Conservation (phyloP, 2,329 filamentous ascomycete species). For the Sphaceloma murrayae region DNA sequence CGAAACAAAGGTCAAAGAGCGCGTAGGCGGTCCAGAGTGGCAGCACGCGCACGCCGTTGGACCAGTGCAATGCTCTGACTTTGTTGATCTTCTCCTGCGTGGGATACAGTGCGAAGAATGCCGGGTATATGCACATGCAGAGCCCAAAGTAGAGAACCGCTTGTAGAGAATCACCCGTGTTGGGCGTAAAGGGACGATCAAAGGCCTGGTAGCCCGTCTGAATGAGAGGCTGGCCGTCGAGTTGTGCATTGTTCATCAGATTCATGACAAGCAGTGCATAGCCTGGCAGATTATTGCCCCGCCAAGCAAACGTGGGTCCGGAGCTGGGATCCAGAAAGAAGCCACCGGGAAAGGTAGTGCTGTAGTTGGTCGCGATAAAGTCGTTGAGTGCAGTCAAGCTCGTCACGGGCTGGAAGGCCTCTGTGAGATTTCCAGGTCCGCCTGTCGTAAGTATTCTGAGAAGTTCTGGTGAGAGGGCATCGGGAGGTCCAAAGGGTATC, state of each 20-base stretch:
- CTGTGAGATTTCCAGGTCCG: constrained; percentile 17
- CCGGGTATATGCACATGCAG: constrained; percentile 67
- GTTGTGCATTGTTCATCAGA: constrained; percentile 68
- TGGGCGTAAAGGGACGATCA: constrained; percentile 60
- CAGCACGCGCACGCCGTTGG: constrained; percentile 73
- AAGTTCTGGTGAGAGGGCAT: constrained; percentile 25
- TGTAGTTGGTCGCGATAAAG: constrained; percentile 53
- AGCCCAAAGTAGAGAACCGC: constrained; percentile 74
- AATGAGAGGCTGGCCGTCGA: constrained; percentile 60
- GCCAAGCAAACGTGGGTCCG: constrained; percentile 57
- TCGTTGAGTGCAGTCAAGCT: constrained; percentile 58
- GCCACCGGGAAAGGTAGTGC: constrained; percentile 64
- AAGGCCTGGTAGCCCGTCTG: constrained; percentile 64
- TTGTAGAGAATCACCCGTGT: constrained; percentile 63
- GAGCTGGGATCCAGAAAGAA: constrained; percentile 58
- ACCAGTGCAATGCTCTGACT: constrained; percentile 79
- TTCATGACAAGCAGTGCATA: constrained; percentile 71
- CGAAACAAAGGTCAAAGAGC: constrained; percentile 67
- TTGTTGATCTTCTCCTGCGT: constrained; percentile 72
- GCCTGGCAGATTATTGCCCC: constrained; percentile 54
- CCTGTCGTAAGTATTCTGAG: constrained; percentile 26
- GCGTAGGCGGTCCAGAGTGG: constrained; percentile 81
- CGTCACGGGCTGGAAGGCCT: constrained; percentile 46
- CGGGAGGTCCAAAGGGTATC: constrained; percentile 35
- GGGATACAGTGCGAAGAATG: constrained; percentile 80